Evolutionary conservation across 805 yeast genomes (phyloP), one percentile per base, ranked within the genome.

Genomic region (Schwanniomyces sp.): DNA sequence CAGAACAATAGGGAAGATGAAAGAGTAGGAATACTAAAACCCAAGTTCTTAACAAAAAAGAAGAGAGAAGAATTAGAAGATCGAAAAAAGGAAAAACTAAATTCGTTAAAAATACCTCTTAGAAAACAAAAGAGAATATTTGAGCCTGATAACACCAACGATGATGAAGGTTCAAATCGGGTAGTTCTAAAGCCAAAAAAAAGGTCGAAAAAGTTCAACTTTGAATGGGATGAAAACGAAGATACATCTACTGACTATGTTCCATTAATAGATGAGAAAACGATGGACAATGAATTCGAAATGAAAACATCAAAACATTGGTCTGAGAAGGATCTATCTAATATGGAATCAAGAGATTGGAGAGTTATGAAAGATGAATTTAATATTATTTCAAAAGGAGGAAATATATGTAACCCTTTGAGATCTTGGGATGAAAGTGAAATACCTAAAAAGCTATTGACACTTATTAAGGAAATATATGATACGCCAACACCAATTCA

Each of bases 341-440:
- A 79, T 36, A 91, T 92, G 98, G 79, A 80, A 0, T 70, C 75
- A 0, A 74, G 97, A 52, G 98, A 94, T 63, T 92, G 98, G 98
- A 75, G 96, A 48, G 85, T 90, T 29, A 72, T 92, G 63, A 79
- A 78, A 52, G 95, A 89, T 56, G 96, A 91, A 54, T 88, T 72
- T 61, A 79, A 79, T 53, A 88, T 92, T 18, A 68, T 75, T 1
- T 70, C 81, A 0, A 83, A 79, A 53, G 81, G 81, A 7, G 52
- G 51, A 4, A 60, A 64, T 34, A 56, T 74, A 2, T 69, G 72
- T 1, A 69, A 80, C 40, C 97, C 97, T 0, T 62, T 92, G 42
- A 70, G 96, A 48, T 61, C 63, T 6, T 92, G 98, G 97, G 45
- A 66, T 0, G 97, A 91, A 53, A 70, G 83, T 4, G 56, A 59